Evolutionary conservation across 805 yeast species (phyloP).

Genomic region (Schizosaccharomyces japonicus): DNA sequence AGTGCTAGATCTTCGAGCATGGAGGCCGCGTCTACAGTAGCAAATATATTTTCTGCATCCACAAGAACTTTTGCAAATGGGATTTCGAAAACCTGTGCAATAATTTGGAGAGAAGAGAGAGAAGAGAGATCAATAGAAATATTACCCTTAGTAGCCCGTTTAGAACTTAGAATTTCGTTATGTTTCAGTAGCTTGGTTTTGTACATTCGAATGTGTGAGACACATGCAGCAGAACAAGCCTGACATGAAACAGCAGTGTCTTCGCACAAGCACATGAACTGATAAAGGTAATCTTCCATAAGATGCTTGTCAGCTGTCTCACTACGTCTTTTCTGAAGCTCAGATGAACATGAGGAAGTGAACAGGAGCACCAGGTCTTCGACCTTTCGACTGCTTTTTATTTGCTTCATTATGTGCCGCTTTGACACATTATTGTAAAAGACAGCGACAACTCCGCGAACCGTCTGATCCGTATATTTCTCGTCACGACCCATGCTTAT

Average conservation of each 20-base stretch:
- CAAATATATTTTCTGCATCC: conserved; percentile 33
- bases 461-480: conserved; percentile 21
- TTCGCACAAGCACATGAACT: not conserved
- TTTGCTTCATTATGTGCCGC: conserved; percentile 19
- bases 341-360: conserved; percentile 15
- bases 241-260: not conserved
- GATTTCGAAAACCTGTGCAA: not conserved
- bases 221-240: not conserved
- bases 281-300: not conserved
- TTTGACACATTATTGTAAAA: conserved; percentile 37
- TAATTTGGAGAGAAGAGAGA: not conserved
- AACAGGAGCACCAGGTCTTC: conserved; percentile 18
- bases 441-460: conserved; percentile 35
- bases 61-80: conserved; percentile 20
- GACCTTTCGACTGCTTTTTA: conserved; percentile 17
- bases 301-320: conserved; percentile 7
- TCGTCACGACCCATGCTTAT: conserved; percentile 25
- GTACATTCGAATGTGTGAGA: not conserved
- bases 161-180: not conserved
- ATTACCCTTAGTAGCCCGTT: not conserved
- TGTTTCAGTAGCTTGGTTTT: not conserved
- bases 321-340: conserved; percentile 11
- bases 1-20: not conserved
- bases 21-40: conserved; percentile 6
- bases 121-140: not conserved